These are phyloP conservation scores for Botryobasidium botryosum DNA, from an alignment of 768 basidiomycete genomes.

Conservation along the genomic window DNA sequence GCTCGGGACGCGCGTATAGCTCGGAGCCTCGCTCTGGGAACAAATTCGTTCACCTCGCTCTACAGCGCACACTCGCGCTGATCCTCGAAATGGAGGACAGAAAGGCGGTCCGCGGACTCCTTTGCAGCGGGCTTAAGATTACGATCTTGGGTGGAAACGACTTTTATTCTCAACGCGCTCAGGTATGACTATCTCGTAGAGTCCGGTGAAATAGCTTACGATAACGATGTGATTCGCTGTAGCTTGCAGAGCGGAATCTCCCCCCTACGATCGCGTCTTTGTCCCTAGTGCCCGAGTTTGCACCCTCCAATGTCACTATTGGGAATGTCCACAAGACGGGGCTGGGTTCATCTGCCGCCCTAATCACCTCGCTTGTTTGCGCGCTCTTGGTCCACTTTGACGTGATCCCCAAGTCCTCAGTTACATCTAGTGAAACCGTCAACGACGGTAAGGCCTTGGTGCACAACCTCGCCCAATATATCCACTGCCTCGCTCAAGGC, in stretches of 20 bases:
- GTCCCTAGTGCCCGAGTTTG: constrained; percentile 57
- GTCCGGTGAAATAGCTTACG: constrained; percentile 2
- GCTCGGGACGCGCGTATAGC: too few species aligned
- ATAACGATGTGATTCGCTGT: neutral
- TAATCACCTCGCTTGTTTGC: constrained; percentile 88
- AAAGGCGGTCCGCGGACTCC: constrained; percentile 24
- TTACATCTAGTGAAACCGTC: constrained; percentile 23
- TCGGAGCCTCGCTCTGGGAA: constrained; percentile 55
- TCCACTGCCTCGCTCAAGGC: constrained; percentile 93
- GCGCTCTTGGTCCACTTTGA: constrained; percentile 63
- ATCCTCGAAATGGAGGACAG: constrained; percentile 40
- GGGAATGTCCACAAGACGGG: constrained; percentile 94
- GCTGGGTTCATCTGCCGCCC: constrained; percentile 88
- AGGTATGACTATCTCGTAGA: constrained; percentile 30
- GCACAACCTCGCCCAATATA: constrained; percentile 87
- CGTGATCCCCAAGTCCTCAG: constrained; percentile 36
- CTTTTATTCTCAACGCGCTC: constrained; percentile 86
- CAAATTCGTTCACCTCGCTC: constrained; percentile 82
- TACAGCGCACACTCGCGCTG: constrained; percentile 60
- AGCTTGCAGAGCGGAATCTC: constrained; percentile 50
- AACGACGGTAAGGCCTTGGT: constrained; percentile 40
- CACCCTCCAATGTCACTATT: constrained; percentile 46
- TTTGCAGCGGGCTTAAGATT: constrained; percentile 49
- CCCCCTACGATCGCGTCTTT: constrained; percentile 50
- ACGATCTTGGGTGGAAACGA: constrained; percentile 88